These are phyloP conservation scores for Colletotrichum lupini DNA, from an alignment of 2,329 filamentous ascomycete genomes.

Conservation along the genomic window DNA sequence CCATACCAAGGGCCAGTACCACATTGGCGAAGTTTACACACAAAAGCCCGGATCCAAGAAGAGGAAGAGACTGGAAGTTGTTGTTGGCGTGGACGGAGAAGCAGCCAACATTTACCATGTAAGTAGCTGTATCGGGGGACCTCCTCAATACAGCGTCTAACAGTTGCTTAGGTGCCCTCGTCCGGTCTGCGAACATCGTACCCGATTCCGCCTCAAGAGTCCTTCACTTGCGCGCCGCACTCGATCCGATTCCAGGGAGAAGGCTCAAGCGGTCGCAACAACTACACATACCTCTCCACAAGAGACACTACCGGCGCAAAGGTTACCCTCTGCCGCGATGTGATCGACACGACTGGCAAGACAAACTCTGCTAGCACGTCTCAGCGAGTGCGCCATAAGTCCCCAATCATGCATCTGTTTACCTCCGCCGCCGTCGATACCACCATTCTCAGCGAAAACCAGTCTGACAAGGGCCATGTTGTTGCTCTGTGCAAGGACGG, in stretches of 20 bases:
- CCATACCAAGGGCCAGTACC: conserved; percentile 57
- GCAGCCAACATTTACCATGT: conserved; percentile 75
- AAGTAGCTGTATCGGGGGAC: conserved; percentile 40
- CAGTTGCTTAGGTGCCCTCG: conserved; percentile 63
- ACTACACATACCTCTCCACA: conserved; percentile 72
- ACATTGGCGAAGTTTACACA: conserved; percentile 71
- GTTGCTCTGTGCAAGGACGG: conserved; percentile 71
- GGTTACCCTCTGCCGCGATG: conserved; percentile 70
- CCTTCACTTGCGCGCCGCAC: conserved; percentile 70
- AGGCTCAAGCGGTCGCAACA: conserved; percentile 59
- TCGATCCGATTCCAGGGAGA: conserved; percentile 66
- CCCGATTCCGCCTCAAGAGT: conserved; percentile 72
- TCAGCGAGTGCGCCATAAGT: conserved; percentile 44
- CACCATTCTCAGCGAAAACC: conserved; percentile 1
- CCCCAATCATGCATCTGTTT: conserved; percentile 56
- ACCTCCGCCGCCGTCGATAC: conserved; percentile 42
- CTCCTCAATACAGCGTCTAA: conserved; percentile 1
- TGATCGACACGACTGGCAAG: conserved; percentile 61
- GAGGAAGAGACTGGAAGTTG: conserved; percentile 71
- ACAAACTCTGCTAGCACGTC: conserved; percentile 62
- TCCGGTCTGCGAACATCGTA: conserved; percentile 74
- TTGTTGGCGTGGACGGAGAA: conserved; percentile 73
- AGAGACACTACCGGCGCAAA: conserved; percentile 58
- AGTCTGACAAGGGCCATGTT: conserved; percentile 48
- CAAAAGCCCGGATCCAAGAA: conserved; percentile 68